Percentiles rank a stretch among this genome's conserved stretches.
These are phyloP conservation scores for Aureobasidium sp. DNA, from an alignment of 2,329 filamentous ascomycete species.

Conservation along the genomic window DNA sequence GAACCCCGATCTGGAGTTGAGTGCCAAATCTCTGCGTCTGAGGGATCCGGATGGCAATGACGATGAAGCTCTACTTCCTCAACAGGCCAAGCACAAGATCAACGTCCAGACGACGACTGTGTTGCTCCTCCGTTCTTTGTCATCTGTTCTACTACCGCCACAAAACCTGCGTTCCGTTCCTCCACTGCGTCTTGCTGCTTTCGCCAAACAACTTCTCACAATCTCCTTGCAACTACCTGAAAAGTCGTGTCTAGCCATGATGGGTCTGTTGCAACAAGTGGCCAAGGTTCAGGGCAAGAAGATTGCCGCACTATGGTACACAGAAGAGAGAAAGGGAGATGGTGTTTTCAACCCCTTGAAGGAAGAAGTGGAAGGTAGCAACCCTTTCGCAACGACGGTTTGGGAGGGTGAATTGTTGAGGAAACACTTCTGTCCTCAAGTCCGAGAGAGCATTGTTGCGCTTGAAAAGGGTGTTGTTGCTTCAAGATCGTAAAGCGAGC, in stretches of 20 bases:
- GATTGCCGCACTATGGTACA: conserved; percentile 81
- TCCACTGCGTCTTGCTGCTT: conserved; percentile 78
- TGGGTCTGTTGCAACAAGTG: conserved; percentile 69
- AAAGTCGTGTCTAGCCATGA: conserved; percentile 72
- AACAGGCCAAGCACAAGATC: conserved; percentile 53
- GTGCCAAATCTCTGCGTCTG: conserved; percentile 45
- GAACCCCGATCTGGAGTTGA: conserved; percentile 77
- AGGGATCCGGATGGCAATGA: conserved; percentile 9
- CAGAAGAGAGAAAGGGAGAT: conserved; percentile 86
- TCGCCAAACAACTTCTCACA: conserved; percentile 83
- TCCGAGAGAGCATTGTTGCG: conserved; percentile 52
- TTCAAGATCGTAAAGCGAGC: background rate
- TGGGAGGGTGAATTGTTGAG: conserved; percentile 90
- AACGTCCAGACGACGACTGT: conserved; percentile 94
- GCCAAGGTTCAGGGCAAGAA: conserved; percentile 74
- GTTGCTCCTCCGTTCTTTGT: conserved; percentile 77
- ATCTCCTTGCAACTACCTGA: conserved; percentile 78
- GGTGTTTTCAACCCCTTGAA: conserved; percentile 63
- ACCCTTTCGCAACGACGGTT: conserved; percentile 80
- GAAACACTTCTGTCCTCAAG: conserved; percentile 76
- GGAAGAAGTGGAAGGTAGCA: conserved; percentile 70
- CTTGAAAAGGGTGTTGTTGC: conserved; percentile 12
- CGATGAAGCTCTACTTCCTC: background rate
- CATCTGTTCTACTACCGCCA: conserved; percentile 67
- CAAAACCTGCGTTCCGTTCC: conserved; percentile 67